Conservation (phyloP, 805 yeast species). For the Clavispora santaluciae region DNA sequence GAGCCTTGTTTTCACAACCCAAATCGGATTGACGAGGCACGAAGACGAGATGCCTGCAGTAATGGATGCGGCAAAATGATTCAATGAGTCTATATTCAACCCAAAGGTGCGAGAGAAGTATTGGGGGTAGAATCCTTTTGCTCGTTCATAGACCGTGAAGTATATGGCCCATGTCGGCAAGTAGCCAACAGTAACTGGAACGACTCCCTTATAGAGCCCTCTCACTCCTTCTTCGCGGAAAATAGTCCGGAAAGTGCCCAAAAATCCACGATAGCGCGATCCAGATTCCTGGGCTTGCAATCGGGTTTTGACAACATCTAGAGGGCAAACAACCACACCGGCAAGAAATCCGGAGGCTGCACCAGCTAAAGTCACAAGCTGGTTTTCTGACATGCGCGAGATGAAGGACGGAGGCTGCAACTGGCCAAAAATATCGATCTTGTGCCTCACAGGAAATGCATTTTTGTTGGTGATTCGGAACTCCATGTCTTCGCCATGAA, state of each 20-base stretch:
- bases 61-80: constrained; percentile 60
- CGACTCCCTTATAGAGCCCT: constrained; percentile 86
- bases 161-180: constrained; percentile 98
- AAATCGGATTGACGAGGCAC: constrained; percentile 83
- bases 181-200: constrained; percentile 90
- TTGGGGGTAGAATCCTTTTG: constrained; percentile 53
- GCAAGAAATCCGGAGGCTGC: constrained; percentile 91
- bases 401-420: constrained; percentile 19
- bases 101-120: constrained; percentile 26
- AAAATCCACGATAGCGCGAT: constrained; percentile 49
- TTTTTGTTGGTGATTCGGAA: constrained; percentile 20
- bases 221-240: constrained; percentile 70
- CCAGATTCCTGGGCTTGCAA: constrained; percentile 83
- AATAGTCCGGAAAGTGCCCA: constrained; percentile 63
- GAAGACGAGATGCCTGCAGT: constrained; percentile 88
- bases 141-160: constrained; percentile 81
- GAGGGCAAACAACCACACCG: constrained; percentile 87
- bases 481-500: constrained; percentile 37
- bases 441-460: constrained; percentile 20
- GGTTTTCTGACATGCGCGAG: constrained; percentile 34
- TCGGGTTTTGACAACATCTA: constrained; percentile 93
- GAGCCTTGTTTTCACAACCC: constrained; percentile 95
- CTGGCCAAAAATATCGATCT: constrained; percentile 15
- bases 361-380: constrained; percentile 78
- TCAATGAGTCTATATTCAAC: constrained; percentile 21